Percentiles rank a stretch among this genome's conserved stretches.
Evolutionary conservation across 768 basidiomycete species (phyloP).

Genomic region (Boletus rex-veris): DNA sequence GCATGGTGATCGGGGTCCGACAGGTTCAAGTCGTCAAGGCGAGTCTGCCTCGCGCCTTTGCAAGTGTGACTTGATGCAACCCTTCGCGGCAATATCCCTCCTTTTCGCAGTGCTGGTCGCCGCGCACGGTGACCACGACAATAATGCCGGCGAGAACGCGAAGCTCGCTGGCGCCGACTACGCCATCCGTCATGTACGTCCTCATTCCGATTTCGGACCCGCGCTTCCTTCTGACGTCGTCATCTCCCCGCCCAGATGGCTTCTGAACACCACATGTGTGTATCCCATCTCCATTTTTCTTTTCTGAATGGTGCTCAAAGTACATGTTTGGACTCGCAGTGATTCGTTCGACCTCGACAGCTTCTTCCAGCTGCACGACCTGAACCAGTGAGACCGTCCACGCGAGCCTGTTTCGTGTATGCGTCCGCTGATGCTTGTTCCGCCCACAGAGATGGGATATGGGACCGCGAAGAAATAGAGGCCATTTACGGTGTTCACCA

Average conservation of each 20-base stretch:
- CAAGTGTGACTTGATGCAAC: slow-evolving; percentile 41
- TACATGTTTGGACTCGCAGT: slow-evolving; percentile 36
- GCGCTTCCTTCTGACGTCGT: slow-evolving; percentile 10
- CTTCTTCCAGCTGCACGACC: slow-evolving; percentile 95
- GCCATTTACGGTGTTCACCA: slow-evolving; percentile 97
- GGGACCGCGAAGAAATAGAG: slow-evolving; percentile 87
- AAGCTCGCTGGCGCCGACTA: slow-evolving; percentile 53
- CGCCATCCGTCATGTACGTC: slow-evolving; percentile 85
- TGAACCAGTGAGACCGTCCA: slow-evolving; percentile 59
- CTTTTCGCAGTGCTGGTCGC: slow-evolving; percentile 31
- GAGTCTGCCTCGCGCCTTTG: not conserved
- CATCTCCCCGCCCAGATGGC: slow-evolving; percentile 62
- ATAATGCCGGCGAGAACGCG: slow-evolving; percentile 54
- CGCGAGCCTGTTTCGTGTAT: not conserved
- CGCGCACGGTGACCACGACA: slow-evolving; percentile 64
- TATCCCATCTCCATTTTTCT: slow-evolving; percentile 3
- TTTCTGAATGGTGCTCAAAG: not conserved
- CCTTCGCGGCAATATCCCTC: slow-evolving; percentile 41
- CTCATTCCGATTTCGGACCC: slow-evolving; percentile 5
- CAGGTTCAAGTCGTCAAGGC: not conserved
- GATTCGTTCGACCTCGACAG: slow-evolving; percentile 80
- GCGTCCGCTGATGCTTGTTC: not conserved
- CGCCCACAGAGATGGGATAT: slow-evolving; percentile 63
- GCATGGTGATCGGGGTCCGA: slow-evolving; percentile 23
- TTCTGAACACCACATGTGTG: slow-evolving; percentile 82